phyloP scores from a whole-genome alignment of 108 stramenopile genomes.

The Nitzschia sp. region DNA sequence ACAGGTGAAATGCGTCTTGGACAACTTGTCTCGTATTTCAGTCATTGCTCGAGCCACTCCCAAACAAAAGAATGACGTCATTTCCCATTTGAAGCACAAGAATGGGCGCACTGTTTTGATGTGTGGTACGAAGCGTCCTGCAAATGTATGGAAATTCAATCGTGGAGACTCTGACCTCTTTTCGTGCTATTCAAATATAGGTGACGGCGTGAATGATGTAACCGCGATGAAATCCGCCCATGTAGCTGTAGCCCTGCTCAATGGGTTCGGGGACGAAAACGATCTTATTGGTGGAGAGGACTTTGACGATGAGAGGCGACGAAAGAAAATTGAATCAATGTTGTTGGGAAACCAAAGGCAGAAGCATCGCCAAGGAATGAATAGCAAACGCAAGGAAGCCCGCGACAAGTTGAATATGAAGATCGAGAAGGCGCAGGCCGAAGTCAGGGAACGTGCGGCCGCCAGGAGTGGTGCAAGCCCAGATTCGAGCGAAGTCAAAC shows the following conservation, averaged over 20 bases:
- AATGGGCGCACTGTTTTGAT: slow-evolving; percentile 52
- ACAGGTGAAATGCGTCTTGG: slow-evolving; percentile 2
- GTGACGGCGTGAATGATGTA: slow-evolving; percentile 91
- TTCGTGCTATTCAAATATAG: slow-evolving; percentile 15
- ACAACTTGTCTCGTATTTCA: slow-evolving; percentile 29
- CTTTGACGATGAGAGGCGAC: slow-evolving; percentile 49
- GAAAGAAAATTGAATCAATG: slow-evolving; percentile 35
- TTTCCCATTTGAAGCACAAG: slow-evolving; percentile 28
- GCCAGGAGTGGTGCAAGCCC: neutral
- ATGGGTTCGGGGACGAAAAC: slow-evolving; percentile 67
- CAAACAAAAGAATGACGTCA: slow-evolving; percentile 42
- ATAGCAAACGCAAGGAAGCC: slow-evolving; percentile 29
- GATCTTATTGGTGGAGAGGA: slow-evolving; percentile 16
- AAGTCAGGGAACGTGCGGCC: slow-evolving; percentile 6
- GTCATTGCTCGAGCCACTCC: slow-evolving; percentile 64
- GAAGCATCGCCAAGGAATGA: slow-evolving; percentile 11
- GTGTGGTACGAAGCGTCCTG: slow-evolving; percentile 72
- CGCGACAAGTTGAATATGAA: slow-evolving; percentile 31
- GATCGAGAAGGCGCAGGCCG: slow-evolving; percentile 35
- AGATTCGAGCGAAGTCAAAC: neutral
- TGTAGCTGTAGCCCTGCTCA: slow-evolving; percentile 76
- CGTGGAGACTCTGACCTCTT: neutral
- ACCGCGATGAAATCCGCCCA: slow-evolving; percentile 88
- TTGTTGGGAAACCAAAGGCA: slow-evolving; percentile 46
- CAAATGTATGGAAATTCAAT: no score